A percentile compares a stretch with the other conserved stretches of the same genome.
Conservation (phyloP, 768 basidiomycete species). For the Hypsizygus marmoreus region DNA sequence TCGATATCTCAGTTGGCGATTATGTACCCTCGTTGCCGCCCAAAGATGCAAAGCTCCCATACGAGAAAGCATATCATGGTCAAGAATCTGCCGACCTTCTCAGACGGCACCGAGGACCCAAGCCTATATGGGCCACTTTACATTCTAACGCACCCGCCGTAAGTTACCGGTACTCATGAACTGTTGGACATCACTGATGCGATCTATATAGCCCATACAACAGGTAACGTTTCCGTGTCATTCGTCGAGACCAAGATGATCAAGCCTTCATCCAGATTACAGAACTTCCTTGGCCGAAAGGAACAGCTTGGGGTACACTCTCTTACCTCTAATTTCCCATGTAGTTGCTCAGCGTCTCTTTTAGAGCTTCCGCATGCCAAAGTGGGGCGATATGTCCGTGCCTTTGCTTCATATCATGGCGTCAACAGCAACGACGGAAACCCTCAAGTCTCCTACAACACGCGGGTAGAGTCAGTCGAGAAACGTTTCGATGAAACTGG, state of each 20-base stretch:
- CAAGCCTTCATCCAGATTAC: slow-evolving; percentile 16
- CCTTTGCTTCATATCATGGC: slow-evolving; percentile 42
- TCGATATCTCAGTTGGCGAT: slow-evolving; percentile 31
- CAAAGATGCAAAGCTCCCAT: slow-evolving; percentile 27
- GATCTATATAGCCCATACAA: slow-evolving; percentile 22
- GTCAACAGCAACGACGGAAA: slow-evolving; percentile 45
- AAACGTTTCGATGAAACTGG: slow-evolving; percentile 34
- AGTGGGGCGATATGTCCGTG: slow-evolving; percentile 38
- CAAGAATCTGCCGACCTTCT: slow-evolving; percentile 19
- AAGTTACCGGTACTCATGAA: slow-evolving; percentile 5
- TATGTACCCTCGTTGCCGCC: slow-evolving; percentile 39
- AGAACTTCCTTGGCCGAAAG: slow-evolving; percentile 32
- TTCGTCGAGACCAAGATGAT: not conserved
- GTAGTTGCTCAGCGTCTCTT: not conserved
- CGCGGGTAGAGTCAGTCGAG: slow-evolving; percentile 47
- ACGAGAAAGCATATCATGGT: slow-evolving; percentile 26
- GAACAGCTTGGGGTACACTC: slow-evolving; percentile 33
- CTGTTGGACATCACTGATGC: too few relatives aligned
- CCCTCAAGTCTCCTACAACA: slow-evolving; percentile 42
- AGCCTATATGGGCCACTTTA: slow-evolving; percentile 37
- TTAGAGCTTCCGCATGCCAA: slow-evolving; percentile 35
- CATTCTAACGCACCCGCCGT: slow-evolving; percentile 38
- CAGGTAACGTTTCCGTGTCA: slow-evolving; percentile 15
- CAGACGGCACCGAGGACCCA: slow-evolving; percentile 37
- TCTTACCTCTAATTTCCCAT: not conserved